These are phyloP conservation scores for Backusella liffmaniae DNA, from an alignment of 192 early-diverging fungal genomes.

Conservation along the genomic window DNA sequence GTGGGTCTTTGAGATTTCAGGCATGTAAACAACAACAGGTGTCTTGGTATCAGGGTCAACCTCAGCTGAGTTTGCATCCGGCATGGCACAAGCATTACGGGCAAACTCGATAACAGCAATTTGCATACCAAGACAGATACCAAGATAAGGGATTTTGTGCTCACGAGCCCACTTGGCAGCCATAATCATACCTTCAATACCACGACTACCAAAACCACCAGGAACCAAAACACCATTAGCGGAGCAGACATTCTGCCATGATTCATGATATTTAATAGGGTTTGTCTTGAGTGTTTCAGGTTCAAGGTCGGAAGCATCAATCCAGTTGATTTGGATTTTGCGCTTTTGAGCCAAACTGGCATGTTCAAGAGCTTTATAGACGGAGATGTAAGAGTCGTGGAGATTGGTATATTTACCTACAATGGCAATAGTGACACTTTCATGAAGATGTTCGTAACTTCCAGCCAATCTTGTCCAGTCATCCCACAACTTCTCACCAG, in stretches of 20 bases:
- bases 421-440: constrained; percentile 83
- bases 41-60: constrained; percentile 68
- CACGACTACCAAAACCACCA: constrained; percentile 96
- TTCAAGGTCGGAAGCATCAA: constrained; percentile 94
- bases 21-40: constrained; percentile 95
- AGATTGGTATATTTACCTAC: constrained; percentile 98
- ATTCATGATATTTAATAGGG: constrained; percentile 94
- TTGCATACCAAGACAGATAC: constrained; percentile 97
- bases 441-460: constrained; percentile 75
- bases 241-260: constrained; percentile 86
- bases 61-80: constrained; percentile 84
- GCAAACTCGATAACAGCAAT: constrained; percentile 98
- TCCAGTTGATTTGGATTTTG: constrained; percentile 86
- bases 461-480: constrained; percentile 69
- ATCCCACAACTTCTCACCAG: constrained; percentile 65
- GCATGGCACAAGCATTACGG: constrained; percentile 83
- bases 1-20: constrained; percentile 89
- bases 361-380: constrained; percentile 95
- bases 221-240: constrained; percentile 95
- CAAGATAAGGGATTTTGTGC: constrained; percentile 95
- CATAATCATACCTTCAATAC: constrained; percentile 93
- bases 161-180: constrained; percentile 98
- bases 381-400: constrained; percentile 96
- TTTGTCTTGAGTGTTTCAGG: constrained; percentile 64
- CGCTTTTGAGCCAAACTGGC: constrained; percentile 83